phyloP scores from a whole-genome alignment of 1,284 basidiomycete genomes.

The Leccinum insigne region DNA sequence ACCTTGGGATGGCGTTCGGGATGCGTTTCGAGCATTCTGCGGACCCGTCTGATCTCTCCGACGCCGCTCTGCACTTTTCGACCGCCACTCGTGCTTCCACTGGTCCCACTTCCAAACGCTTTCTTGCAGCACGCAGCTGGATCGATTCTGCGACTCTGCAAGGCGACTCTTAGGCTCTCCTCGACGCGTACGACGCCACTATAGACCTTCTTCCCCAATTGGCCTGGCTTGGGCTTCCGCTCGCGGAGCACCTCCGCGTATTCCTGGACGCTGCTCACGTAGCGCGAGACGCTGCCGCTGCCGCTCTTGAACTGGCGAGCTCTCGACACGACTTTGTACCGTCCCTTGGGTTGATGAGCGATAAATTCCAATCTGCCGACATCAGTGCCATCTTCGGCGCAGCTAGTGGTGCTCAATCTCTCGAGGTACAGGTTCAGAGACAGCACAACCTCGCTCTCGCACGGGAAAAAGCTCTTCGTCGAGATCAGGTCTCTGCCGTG shows the following conservation, averaged over 20 bases:
- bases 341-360: background rate
- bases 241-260: background rate
- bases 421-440: background rate
- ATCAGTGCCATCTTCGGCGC: background rate
- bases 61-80: background rate
- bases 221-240: conserved; percentile 6
- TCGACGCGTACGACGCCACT: background rate
- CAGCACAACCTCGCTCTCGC: background rate
- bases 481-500: background rate
- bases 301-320: background rate
- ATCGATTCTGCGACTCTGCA: background rate
- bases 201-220: conserved; percentile 4
- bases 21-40: background rate
- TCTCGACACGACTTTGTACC: background rate
- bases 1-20: background rate
- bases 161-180: background rate
- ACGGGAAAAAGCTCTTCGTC: background rate
- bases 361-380: background rate
- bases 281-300: background rate
- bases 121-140: background rate
- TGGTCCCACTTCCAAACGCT: background rate
- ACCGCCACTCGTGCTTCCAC: background rate
- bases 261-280: background rate
- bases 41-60: background rate
- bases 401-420: background rate